Evolutionary conservation across 1,284 basidiomycete genomes (phyloP).

Genomic region (Vanrija sp.): DNA sequence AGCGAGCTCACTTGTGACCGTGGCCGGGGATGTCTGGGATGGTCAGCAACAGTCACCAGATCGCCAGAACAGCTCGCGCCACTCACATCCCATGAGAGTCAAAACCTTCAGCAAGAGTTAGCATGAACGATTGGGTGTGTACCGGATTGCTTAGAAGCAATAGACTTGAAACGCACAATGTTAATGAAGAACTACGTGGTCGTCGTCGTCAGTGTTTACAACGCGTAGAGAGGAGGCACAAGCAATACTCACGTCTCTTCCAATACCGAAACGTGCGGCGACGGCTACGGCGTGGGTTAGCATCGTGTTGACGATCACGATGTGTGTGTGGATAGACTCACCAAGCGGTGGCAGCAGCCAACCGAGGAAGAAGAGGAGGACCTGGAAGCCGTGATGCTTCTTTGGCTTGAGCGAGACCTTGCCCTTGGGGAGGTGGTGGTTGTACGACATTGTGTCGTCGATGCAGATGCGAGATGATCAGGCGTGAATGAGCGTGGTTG

Average conservation of each 20-base stretch:
- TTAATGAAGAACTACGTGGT: constrained; percentile 85
- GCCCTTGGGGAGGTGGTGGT: constrained; percentile 40
- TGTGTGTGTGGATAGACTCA: constrained; percentile 47
- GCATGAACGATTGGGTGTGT: background rate
- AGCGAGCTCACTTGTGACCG: constrained; percentile 46
- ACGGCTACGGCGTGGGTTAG: constrained; percentile 61
- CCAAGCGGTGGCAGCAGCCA: constrained; percentile 82
- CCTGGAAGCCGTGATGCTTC: constrained; percentile 75
- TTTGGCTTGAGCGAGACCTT: constrained; percentile 66
- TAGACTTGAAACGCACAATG: constrained; percentile 40
- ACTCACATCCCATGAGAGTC: constrained; percentile 81
- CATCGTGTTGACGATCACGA: background rate
- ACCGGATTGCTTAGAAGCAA: no score
- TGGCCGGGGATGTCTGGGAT: constrained; percentile 48
- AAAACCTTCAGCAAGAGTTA: constrained; percentile 52
- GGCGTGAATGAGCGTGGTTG: no score
- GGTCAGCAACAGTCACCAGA: background rate
- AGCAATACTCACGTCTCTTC: constrained; percentile 38
- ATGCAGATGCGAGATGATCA: no score
- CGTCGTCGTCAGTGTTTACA: background rate
- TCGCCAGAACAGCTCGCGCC: no score
- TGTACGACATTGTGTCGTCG: constrained; percentile 13
- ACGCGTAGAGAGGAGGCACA: background rate
- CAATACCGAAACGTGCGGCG: constrained; percentile 89
- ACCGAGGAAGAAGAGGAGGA: constrained; percentile 75